A percentile compares a stretch with the other conserved stretches of the same genome.
phyloP scores from a whole-genome alignment of 2,329 filamentous ascomycete species.

The Westerdykella ornata region DNA sequence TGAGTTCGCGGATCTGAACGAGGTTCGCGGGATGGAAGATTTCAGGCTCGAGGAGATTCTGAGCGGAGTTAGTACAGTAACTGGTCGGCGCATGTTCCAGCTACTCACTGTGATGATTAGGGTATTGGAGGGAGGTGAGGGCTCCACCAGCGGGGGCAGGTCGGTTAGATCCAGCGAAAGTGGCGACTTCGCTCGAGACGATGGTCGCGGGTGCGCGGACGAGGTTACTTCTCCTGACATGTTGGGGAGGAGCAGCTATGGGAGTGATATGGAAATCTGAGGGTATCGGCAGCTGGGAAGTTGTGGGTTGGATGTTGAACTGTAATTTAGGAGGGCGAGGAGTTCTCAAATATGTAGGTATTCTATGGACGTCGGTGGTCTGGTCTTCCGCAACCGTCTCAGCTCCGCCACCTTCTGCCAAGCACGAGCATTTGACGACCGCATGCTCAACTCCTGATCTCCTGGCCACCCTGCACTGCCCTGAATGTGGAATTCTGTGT shows the following conservation, averaged over 20 bases:
- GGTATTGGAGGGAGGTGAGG: slow-evolving; percentile 74
- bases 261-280: slow-evolving; percentile 1
- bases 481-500: slow-evolving; percentile 12
- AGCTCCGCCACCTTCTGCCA: slow-evolving; percentile 11
- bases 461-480: slow-evolving; percentile 26
- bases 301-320: slow-evolving; percentile 9
- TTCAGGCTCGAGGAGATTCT: slow-evolving; percentile 63
- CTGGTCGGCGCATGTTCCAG: no score
- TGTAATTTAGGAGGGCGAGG: slow-evolving; percentile 8
- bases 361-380: not conserved
- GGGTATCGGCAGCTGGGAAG: not conserved
- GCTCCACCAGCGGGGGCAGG: slow-evolving; percentile 61
- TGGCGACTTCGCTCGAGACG: slow-evolving; percentile 38
- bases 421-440: slow-evolving; percentile 13
- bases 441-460: slow-evolving; percentile 8
- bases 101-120: slow-evolving; percentile 62
- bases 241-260: slow-evolving; percentile 11
- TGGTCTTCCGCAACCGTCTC: slow-evolving; percentile 10
- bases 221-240: slow-evolving; percentile 29
- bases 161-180: slow-evolving; percentile 68
- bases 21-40: slow-evolving; percentile 71
- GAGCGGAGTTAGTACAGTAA: slow-evolving; percentile 11
- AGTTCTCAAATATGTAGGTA: slow-evolving; percentile 1
- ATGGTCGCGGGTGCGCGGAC: slow-evolving; percentile 31
- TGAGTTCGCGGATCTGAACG: slow-evolving; percentile 63